phyloP scores from a whole-genome alignment of 106 monocot species.

The Dioscorea dumetorum region DNA sequence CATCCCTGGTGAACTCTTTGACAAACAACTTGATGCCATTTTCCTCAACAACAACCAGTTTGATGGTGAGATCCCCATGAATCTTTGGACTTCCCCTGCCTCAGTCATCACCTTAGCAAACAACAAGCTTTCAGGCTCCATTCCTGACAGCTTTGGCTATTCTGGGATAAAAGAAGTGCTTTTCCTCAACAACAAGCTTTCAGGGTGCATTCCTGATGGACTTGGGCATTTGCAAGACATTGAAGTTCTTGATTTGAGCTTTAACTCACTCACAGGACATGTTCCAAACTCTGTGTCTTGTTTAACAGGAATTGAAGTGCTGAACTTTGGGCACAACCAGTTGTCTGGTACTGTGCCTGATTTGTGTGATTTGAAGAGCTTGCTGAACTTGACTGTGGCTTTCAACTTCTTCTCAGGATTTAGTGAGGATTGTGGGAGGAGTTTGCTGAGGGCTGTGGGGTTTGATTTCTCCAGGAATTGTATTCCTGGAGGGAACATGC shows the following conservation, averaged over 20 bases:
- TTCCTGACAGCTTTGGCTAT: slow-evolving; percentile 44
- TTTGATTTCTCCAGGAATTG: slow-evolving; percentile 83
- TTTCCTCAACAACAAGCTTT: slow-evolving; percentile 75
- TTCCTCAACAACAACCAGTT: slow-evolving; percentile 71
- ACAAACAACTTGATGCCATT: slow-evolving; percentile 44
- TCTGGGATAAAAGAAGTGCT: slow-evolving; percentile 47
- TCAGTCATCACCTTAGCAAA: slow-evolving; percentile 60
- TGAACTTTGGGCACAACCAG: slow-evolving; percentile 84
- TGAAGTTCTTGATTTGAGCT: slow-evolving; percentile 82
- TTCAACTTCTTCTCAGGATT: slow-evolving; percentile 69
- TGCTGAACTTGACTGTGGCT: slow-evolving; percentile 55
- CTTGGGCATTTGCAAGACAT: slow-evolving; percentile 44
- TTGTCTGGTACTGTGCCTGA: slow-evolving; percentile 65
- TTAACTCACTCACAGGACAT: slow-evolving; percentile 64
- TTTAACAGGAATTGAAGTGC: slow-evolving; percentile 54
- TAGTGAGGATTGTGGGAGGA: slow-evolving; percentile 34
- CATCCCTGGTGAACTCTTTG: slow-evolving; percentile 42
- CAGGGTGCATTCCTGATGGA: slow-evolving; percentile 76
- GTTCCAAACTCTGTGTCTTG: slow-evolving; percentile 61
- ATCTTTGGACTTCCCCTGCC: slow-evolving; percentile 53
- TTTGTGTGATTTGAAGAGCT: slow-evolving; percentile 51
- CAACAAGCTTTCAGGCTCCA: slow-evolving; percentile 58
- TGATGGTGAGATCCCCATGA: slow-evolving; percentile 42
- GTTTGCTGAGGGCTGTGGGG: slow-evolving; percentile 39
- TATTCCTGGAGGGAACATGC: slow-evolving; percentile 61